Conservation (phyloP, 768 basidiomycete species). For the Leccinum broughii region DNA sequence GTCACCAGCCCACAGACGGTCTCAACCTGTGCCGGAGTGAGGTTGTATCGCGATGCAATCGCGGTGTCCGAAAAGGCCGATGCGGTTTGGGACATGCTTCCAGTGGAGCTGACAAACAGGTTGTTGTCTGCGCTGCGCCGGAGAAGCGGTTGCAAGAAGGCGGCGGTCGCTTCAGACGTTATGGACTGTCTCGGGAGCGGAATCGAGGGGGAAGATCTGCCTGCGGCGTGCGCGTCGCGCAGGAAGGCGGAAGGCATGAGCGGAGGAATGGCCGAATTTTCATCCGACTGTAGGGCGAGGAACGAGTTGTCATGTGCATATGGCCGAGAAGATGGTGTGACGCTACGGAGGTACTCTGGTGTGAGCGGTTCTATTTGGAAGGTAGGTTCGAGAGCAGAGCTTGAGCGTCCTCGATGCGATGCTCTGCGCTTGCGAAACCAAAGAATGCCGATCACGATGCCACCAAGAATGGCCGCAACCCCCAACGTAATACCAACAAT, state of each 20-base stretch:
- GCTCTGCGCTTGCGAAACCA: conserved; percentile 12
- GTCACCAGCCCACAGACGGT: conserved; percentile 12
- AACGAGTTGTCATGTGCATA: background rate
- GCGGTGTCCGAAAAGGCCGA: background rate
- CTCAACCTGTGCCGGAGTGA: conserved; percentile 16
- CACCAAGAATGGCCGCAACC: conserved; percentile 1
- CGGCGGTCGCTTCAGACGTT: background rate
- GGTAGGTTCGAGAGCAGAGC: background rate
- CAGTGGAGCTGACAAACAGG: no score
- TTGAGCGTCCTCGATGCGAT: background rate
- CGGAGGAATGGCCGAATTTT: background rate
- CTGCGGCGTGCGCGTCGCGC: conserved; percentile 7
- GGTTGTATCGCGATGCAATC: background rate
- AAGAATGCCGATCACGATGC: conserved; percentile 4
- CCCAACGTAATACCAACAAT: conserved; percentile 13
- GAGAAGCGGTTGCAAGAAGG: conserved; percentile 7
- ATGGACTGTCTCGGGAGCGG: background rate
- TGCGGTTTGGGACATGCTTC: no score
- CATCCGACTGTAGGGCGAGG: background rate
- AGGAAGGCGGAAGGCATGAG: conserved; percentile 12
- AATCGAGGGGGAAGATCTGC: background rate
- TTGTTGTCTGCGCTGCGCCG: background rate
- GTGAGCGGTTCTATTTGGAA: conserved; percentile 8
- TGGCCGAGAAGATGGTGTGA: background rate
- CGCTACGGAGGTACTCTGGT: background rate